These are phyloP conservation scores for Pisolithus marmoratus DNA, from an alignment of 768 basidiomycete genomes.

Conservation along the genomic window DNA sequence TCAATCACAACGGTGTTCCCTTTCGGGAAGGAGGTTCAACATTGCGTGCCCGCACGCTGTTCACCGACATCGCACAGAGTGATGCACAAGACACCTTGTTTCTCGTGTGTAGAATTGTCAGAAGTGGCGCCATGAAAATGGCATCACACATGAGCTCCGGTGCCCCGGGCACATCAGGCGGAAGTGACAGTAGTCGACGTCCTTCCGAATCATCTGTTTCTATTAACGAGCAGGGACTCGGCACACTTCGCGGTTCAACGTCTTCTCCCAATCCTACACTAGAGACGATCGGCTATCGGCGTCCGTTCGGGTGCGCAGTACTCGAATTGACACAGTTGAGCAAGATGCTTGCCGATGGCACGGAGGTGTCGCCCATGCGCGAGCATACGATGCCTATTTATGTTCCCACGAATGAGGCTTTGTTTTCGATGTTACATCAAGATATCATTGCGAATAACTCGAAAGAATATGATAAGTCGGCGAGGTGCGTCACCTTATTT, in stretches of 20 bases:
- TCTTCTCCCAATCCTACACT: not conserved
- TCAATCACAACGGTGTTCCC: slow-evolving; percentile 88
- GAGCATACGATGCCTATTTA: slow-evolving; percentile 90
- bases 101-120: slow-evolving; percentile 85
- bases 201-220: slow-evolving; percentile 47
- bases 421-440: slow-evolving; percentile 92
- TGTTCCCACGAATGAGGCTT: slow-evolving; percentile 72
- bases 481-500: slow-evolving; percentile 49
- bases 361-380: slow-evolving; percentile 55
- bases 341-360: slow-evolving; percentile 59
- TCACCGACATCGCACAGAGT: slow-evolving; percentile 79
- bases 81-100: slow-evolving; percentile 85
- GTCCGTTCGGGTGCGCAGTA: slow-evolving; percentile 96
- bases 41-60: slow-evolving; percentile 72
- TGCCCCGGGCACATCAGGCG: slow-evolving; percentile 20
- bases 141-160: slow-evolving; percentile 49
- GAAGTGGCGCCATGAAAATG: slow-evolving; percentile 83
- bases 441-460: slow-evolving; percentile 79
- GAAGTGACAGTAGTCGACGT: slow-evolving; percentile 39
- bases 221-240: slow-evolving; percentile 24
- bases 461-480: slow-evolving; percentile 78
- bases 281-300: slow-evolving; percentile 54
- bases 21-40: slow-evolving; percentile 66
- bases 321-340: slow-evolving; percentile 75
- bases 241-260: slow-evolving; percentile 16